Conservation (phyloP, 805 yeast species). For the Phaffomyces antillensis region DNA sequence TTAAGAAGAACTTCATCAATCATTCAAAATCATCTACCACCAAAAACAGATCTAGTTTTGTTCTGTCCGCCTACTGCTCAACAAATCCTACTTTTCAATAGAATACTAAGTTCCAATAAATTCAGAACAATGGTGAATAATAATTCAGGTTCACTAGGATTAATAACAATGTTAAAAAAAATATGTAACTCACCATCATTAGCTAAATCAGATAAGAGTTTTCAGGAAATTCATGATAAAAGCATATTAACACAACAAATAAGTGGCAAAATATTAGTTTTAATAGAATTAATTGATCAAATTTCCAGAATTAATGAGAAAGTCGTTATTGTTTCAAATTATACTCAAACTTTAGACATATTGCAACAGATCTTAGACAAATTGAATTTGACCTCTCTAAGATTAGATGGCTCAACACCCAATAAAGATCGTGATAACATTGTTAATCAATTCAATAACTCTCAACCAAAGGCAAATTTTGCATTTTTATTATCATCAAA, state of each 20-base stretch:
- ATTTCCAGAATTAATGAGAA: conserved; percentile 55
- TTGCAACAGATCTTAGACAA: conserved; percentile 50
- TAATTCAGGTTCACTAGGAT: conserved; percentile 43
- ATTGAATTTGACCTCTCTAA: conserved; percentile 40
- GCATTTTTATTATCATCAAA: conserved; percentile 79
- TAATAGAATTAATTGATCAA: conserved; percentile 49
- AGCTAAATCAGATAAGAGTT: conserved; percentile 42
- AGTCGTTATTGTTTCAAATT: conserved; percentile 80
- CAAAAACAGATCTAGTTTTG: conserved; percentile 66
- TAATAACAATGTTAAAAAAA: conserved; percentile 71
- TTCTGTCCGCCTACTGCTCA: conserved; percentile 68
- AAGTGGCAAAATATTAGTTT: conserved; percentile 57
- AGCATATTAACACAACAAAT: conserved; percentile 7
- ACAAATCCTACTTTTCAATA: conserved; percentile 51
- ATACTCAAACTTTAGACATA: conserved; percentile 79
- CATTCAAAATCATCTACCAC: conserved; percentile 55
- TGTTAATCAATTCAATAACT: conserved; percentile 49
- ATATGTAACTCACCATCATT: conserved; percentile 78
- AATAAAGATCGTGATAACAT: conserved; percentile 54
- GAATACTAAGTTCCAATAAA: conserved; percentile 31
- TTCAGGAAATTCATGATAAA: conserved; percentile 17
- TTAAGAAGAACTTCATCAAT: conserved; percentile 64
- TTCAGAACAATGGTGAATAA: conserved; percentile 20
- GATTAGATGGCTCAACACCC: conserved; percentile 85
- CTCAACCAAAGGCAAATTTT: conserved; percentile 29